These are phyloP conservation scores for Epicoccum nigrum DNA, from an alignment of 2,329 filamentous ascomycete genomes.

Conservation along the genomic window DNA sequence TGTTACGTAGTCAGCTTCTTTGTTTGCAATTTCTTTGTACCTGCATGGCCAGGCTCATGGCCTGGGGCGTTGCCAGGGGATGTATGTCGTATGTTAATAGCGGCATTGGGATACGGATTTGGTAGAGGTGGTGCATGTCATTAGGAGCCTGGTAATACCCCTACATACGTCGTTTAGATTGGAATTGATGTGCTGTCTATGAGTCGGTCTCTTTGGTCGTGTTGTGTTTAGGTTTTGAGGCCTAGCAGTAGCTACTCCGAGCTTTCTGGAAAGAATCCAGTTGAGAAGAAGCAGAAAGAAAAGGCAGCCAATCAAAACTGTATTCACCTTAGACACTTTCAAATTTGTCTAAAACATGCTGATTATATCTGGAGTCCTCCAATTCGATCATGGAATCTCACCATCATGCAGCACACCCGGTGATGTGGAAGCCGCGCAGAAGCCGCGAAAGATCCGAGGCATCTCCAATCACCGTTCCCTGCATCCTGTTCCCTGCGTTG, in stretches of 20 bases:
- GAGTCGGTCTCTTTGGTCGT: not conserved
- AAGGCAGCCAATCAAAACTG: no score
- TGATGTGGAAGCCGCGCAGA: not conserved
- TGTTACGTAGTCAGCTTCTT: constrained; percentile 4
- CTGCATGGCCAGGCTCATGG: constrained; percentile 5
- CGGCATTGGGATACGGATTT: constrained; percentile 14
- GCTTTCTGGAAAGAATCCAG: no score
- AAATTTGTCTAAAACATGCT: no score
- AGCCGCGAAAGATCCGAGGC: constrained; percentile 2
- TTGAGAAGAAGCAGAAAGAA: no score
- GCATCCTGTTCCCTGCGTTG: not conserved
- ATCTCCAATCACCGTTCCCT: constrained; percentile 8
- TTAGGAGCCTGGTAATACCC: constrained; percentile 16
- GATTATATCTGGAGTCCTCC: no score
- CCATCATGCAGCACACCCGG: no score
- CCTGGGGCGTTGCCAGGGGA: constrained; percentile 6
- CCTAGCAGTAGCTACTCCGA: no score
- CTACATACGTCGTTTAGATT: constrained; percentile 16
- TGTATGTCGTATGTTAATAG: constrained; percentile 9
- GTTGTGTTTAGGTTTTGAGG: no score
- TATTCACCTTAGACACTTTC: no score
- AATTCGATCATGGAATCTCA: no score
- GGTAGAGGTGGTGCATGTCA: constrained; percentile 12
- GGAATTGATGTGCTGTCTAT: constrained; percentile 5
- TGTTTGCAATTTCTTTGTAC: not conserved